phyloP scores from a whole-genome alignment of 257 asterid genomes.

The Cinchona pubescens region DNA sequence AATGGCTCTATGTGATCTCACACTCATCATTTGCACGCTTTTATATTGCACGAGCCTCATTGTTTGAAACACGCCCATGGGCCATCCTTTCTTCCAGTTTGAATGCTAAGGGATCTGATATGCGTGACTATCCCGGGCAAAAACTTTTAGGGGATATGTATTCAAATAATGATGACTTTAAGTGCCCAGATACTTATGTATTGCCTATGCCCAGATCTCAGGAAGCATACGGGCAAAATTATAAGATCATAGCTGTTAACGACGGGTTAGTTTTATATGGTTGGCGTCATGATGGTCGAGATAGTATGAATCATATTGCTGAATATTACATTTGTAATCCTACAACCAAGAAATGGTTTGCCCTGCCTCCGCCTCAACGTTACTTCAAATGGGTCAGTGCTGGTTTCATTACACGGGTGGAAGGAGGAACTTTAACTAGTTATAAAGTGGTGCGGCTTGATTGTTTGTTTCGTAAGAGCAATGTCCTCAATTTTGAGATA shows the following conservation, averaged over 20 bases:
- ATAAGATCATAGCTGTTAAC: too few relatives aligned
- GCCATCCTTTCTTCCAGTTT: too few relatives aligned
- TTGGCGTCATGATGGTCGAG: neutral
- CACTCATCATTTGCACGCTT: neutral
- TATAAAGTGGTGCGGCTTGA: neutral
- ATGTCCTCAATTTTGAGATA: neutral
- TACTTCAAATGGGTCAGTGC: neutral
- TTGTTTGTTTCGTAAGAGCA: neutral
- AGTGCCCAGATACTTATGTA: too few relatives aligned
- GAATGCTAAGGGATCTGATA: too few relatives aligned
- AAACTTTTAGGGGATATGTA: too few relatives aligned
- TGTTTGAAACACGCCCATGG: too few relatives aligned
- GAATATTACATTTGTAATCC: neutral
- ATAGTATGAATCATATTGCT: neutral
- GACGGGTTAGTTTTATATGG: neutral
- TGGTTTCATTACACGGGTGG: neutral
- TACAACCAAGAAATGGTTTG: neutral
- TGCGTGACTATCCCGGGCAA: too few relatives aligned
- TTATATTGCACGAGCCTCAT: neutral
- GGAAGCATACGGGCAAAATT: too few relatives aligned
- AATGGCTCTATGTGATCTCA: neutral
- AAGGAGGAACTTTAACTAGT: neutral
- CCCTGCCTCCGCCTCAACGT: neutral
- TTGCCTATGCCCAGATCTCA: too few relatives aligned
- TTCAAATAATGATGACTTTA: too few relatives aligned